Conservation (phyloP, 768 basidiomycete species). For the Suillus clintonianus region DNA sequence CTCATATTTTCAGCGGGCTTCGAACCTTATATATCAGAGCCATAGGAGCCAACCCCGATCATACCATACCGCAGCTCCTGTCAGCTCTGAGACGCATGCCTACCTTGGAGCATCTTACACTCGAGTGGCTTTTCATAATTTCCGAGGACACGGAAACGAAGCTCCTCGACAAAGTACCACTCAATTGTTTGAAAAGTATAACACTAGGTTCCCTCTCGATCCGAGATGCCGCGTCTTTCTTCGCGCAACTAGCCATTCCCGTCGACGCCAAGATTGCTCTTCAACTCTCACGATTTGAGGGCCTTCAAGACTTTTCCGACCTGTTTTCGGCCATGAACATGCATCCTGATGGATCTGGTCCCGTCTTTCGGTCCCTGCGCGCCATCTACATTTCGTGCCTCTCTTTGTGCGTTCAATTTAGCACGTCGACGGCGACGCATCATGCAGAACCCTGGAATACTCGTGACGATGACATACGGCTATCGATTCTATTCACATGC, state of each 20-base stretch:
- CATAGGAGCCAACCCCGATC: constrained; percentile 20
- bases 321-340: too few species aligned
- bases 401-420: too few species aligned
- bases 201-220: neutral
- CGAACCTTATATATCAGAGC: constrained; percentile 38
- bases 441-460: too few species aligned
- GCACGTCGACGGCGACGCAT: too few species aligned
- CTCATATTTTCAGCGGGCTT: constrained; percentile 35
- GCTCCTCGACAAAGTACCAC: neutral
- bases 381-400: too few species aligned
- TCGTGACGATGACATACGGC: too few species aligned
- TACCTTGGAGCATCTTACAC: constrained; percentile 31
- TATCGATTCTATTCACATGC: too few species aligned
- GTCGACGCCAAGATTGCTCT: neutral
- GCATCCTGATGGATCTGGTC: too few species aligned
- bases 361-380: too few species aligned
- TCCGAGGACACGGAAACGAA: neutral
- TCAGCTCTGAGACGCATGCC: constrained; percentile 38
- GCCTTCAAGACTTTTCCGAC: too few species aligned
- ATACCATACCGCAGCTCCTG: constrained; percentile 28
- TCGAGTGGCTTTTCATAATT: constrained; percentile 17
- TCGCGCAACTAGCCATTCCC: neutral
- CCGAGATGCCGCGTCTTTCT: neutral
- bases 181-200: neutral
- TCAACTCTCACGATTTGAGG: too few species aligned